A percentile compares a stretch with the other conserved stretches of the same genome.
phyloP scores from a whole-genome alignment of 2,329 filamentous ascomycete species.

The Fusarium floridanum region DNA sequence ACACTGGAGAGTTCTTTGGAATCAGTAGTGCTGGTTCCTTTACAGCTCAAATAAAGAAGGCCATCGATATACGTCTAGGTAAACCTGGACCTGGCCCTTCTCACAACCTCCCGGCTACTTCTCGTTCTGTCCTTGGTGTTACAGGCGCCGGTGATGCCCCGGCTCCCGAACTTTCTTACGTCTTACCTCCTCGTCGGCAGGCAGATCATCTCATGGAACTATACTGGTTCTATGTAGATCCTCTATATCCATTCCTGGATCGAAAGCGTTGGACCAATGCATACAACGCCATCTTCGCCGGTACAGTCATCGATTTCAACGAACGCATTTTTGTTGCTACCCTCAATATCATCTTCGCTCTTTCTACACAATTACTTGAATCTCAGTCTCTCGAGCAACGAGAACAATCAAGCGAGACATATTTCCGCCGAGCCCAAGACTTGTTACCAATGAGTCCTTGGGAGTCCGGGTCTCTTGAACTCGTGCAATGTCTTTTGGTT shows the following conservation, averaged over 20 bases:
- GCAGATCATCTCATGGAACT: constrained; percentile 60
- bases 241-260: constrained; percentile 61
- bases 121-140: neutral
- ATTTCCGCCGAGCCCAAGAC: constrained; percentile 58
- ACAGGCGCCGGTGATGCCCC: constrained; percentile 14
- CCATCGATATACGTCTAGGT: constrained; percentile 52
- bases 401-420: constrained; percentile 55
- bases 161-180: constrained; percentile 51
- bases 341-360: constrained; percentile 61
- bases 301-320: constrained; percentile 51
- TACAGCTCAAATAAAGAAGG: constrained; percentile 60
- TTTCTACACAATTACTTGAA: constrained; percentile 59
- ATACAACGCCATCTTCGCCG: constrained; percentile 58
- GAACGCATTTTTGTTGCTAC: constrained; percentile 59
- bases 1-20: constrained; percentile 59
- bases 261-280: constrained; percentile 51
- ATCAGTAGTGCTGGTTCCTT: constrained; percentile 62
- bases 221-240: constrained; percentile 62
- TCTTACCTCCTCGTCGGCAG: constrained; percentile 59
- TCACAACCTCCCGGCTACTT: neutral
- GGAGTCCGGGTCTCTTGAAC: constrained; percentile 57
- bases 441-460: constrained; percentile 58
- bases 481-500: constrained; percentile 61
- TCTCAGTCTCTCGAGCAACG: constrained; percentile 55
- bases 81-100: constrained; percentile 13